These are phyloP conservation scores for Fraxinus sp. DNA, from an alignment of 305 asterid genomes.

Conservation along the genomic window DNA sequence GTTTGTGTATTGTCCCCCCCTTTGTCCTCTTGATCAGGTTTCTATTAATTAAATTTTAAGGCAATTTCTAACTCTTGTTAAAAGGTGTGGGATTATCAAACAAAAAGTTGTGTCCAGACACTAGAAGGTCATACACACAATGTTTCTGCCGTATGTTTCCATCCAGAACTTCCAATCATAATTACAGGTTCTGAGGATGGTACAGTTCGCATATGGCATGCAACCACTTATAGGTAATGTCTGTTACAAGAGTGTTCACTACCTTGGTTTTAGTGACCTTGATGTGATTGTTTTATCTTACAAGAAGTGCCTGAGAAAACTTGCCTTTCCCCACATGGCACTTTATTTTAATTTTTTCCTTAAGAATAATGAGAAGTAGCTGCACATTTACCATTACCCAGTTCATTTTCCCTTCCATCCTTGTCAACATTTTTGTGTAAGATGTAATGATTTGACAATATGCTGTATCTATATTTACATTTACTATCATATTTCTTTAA, in stretches of 20 bases:
- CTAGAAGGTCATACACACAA: conserved; percentile 98
- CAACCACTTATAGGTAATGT: conserved; percentile 87
- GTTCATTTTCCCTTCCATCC: background rate
- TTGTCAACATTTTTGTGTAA: background rate
- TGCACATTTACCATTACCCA: background rate
- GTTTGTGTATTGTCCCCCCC: conserved; percentile 39
- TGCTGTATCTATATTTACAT: conserved; percentile 3
- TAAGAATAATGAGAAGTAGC: background rate
- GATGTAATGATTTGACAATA: background rate
- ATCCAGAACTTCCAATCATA: conserved; percentile 96
- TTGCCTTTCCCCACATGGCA: background rate
- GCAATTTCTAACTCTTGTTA: conserved; percentile 24
- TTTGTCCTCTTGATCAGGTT: conserved; percentile 21
- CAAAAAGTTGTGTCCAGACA: conserved; percentile 95
- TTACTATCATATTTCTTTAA: background rate
- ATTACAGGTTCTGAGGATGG: conserved; percentile 99
- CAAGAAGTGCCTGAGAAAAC: conserved; percentile 9
- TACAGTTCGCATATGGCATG: conserved; percentile 97
- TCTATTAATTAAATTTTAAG: conserved; percentile 6
- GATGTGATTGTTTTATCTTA: background rate
- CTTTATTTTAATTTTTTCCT: background rate
- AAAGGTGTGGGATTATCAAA: conserved; percentile 99
- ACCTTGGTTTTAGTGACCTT: conserved; percentile 5
- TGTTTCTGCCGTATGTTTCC: conserved; percentile 97
- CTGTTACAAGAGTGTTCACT: conserved; percentile 19